phyloP scores from a whole-genome alignment of 1,284 basidiomycete genomes.

The Pseudozyma flocculosa region DNA sequence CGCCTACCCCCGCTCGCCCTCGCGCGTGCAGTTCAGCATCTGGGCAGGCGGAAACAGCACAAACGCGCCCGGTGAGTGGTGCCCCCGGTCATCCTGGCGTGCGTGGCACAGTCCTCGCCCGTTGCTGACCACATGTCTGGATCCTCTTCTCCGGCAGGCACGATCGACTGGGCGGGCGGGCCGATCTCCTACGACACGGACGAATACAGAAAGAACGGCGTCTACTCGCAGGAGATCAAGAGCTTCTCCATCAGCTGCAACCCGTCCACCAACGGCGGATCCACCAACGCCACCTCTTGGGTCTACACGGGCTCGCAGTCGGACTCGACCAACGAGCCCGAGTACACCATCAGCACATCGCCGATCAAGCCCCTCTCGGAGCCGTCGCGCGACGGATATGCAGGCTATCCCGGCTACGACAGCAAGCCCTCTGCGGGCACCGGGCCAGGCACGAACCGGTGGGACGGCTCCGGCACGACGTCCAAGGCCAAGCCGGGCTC shows the following conservation, averaged over 20 bases:
- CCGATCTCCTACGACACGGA: conserved; percentile 32
- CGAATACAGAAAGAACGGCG: conserved; percentile 41
- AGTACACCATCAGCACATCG: conserved; percentile 19
- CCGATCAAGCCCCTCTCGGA: conserved; percentile 14
- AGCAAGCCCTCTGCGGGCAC: conserved; percentile 2
- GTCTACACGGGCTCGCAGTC: conserved; percentile 45
- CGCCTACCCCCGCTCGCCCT: conserved; percentile 42
- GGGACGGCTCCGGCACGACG: conserved; percentile 11
- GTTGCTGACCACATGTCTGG: too few species aligned
- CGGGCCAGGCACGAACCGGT: conserved; percentile 7
- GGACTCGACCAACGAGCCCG: conserved; percentile 19
- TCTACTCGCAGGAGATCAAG: conserved; percentile 48
- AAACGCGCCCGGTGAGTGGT: conserved; percentile 6
- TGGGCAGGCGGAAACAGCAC: conserved; percentile 44
- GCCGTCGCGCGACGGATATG: conserved; percentile 15
- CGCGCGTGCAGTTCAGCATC: conserved; percentile 41
- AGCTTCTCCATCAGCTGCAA: conserved; percentile 38
- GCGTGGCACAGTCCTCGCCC: too few species aligned
- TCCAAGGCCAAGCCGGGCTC: conserved; percentile 3
- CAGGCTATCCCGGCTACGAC: conserved; percentile 23
- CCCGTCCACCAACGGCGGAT: not conserved
- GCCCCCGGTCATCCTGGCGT: too few species aligned
- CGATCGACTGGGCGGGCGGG: conserved; percentile 47
- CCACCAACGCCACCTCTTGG: conserved; percentile 33
- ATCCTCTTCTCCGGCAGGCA: conserved; percentile 10